Evolutionary conservation across 208 protist species (phyloP).

Genomic region (Leishmania gerbilli): DNA sequence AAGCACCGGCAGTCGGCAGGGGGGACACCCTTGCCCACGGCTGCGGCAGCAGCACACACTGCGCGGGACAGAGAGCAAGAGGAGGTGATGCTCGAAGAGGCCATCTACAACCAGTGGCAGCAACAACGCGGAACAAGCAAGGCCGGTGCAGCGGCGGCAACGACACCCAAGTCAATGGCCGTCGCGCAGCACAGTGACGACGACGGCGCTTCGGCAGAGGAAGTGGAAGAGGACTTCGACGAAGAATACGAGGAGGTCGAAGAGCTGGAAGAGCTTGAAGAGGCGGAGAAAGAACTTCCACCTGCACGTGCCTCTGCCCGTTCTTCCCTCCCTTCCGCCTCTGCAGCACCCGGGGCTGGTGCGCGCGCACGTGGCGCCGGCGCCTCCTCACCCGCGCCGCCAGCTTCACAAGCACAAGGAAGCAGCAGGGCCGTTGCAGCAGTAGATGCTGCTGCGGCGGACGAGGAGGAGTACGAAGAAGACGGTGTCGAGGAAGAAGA

Average conservation of each 20-base stretch:
- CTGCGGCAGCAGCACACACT: background rate
- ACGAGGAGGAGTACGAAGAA: slow-evolving; percentile 1
- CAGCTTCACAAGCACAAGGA: background rate
- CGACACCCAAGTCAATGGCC: slow-evolving; percentile 5
- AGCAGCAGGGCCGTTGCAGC: background rate
- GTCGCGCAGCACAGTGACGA: slow-evolving; percentile 5
- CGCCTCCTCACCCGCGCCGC: background rate
- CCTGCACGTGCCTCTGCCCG: background rate
- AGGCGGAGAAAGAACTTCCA: background rate
- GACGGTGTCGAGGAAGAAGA: background rate
- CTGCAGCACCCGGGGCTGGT: background rate
- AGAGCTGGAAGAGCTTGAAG: slow-evolving; percentile 16
- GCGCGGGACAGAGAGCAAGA: slow-evolving; percentile 18
- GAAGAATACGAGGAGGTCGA: slow-evolving; percentile 26
- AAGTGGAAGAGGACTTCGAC: slow-evolving; percentile 24
- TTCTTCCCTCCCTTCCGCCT: background rate
- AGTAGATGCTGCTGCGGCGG: background rate
- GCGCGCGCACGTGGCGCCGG: background rate
- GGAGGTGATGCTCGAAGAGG: slow-evolving; percentile 24
- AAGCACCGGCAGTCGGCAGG: background rate
- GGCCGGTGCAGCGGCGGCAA: slow-evolving; percentile 8
- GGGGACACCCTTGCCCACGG: background rate
- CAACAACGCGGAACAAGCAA: slow-evolving; percentile 9
- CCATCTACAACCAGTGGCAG: slow-evolving; percentile 24
- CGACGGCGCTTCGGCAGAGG: slow-evolving; percentile 23